Conservation (phyloP, 257 asterid genomes). For the Solanum megistacrolobum region DNA sequence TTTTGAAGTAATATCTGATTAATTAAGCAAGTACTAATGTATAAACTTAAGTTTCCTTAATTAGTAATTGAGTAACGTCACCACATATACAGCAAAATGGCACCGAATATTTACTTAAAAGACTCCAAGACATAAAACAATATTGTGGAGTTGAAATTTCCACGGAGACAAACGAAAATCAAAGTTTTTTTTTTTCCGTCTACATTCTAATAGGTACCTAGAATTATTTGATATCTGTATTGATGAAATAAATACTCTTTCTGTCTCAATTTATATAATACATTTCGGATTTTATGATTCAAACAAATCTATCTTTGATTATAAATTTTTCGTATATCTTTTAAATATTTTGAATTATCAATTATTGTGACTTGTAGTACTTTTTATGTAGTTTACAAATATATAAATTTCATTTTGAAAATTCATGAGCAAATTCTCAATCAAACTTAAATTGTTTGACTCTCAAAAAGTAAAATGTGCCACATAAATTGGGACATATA, state of each 20-base stretch:
- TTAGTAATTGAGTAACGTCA: neutral
- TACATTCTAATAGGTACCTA: neutral
- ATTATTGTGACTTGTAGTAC: too few relatives aligned
- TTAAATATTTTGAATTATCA: too few relatives aligned
- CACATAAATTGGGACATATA: too few relatives aligned
- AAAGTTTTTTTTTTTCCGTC: neutral
- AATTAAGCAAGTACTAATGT: neutral
- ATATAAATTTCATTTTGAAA: too few relatives aligned
- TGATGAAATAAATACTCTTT: neutral
- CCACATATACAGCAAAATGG: neutral
- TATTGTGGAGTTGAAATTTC: neutral
- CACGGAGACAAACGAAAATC: neutral
- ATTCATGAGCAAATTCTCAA: too few relatives aligned
- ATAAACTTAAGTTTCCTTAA: neutral
- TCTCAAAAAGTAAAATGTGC: too few relatives aligned
- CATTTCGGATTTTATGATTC: too few relatives aligned
- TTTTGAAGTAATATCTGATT: neutral
- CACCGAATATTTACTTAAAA: neutral
- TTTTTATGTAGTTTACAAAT: too few relatives aligned
- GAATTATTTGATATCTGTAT: neutral
- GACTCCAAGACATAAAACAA: neutral
- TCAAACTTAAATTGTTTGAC: too few relatives aligned
- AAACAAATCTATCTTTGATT: too few relatives aligned
- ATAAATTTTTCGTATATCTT: too few relatives aligned
- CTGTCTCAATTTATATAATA: too few relatives aligned